Evolutionary conservation across 1,284 basidiomycete species (phyloP).

Genomic region (Ganoderma meredithae): DNA sequence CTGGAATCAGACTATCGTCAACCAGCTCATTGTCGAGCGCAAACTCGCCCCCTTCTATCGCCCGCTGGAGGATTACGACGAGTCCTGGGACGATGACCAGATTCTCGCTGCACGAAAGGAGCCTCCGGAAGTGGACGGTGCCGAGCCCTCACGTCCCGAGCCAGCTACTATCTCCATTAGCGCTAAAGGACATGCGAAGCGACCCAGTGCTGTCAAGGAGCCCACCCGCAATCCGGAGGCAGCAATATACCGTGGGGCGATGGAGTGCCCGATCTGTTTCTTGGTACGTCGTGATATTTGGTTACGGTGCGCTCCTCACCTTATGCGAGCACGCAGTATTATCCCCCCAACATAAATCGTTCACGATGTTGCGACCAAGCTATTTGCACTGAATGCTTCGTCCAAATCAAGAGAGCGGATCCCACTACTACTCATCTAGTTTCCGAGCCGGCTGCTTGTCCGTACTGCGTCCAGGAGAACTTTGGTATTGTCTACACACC

Average conservation of each 20-base stretch:
- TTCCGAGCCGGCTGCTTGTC: slow-evolving; percentile 94
- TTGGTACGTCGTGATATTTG: slow-evolving; percentile 68
- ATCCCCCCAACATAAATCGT: slow-evolving; percentile 94
- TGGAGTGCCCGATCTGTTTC: slow-evolving; percentile 99
- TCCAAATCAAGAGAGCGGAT: slow-evolving; percentile 97
- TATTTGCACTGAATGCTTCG: slow-evolving; percentile 99
- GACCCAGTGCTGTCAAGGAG: slow-evolving; percentile 61
- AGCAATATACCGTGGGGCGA: slow-evolving; percentile 83
- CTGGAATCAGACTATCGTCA: slow-evolving; percentile 90
- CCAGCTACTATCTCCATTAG: slow-evolving; percentile 37
- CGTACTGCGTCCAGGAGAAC: slow-evolving; percentile 96
- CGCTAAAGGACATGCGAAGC: slow-evolving; percentile 53
- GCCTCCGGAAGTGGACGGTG: slow-evolving; percentile 53
- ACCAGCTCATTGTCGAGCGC: slow-evolving; percentile 87
- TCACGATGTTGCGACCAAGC: slow-evolving; percentile 98
- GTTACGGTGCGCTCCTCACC: slow-evolving; percentile 26
- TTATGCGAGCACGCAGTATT: slow-evolving; percentile 64
- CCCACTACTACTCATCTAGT: slow-evolving; percentile 92
- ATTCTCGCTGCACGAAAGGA: slow-evolving; percentile 81
- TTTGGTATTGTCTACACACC: slow-evolving; percentile 94
- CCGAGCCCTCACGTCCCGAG: slow-evolving; percentile 42
- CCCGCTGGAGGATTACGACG: slow-evolving; percentile 92
- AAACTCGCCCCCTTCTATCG: slow-evolving; percentile 95
- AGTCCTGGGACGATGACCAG: slow-evolving; percentile 85
- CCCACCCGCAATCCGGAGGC: slow-evolving; percentile 70